Evolutionary conservation across 441 rosid species (phyloP).

Genomic region (Geranium incanum): DNA sequence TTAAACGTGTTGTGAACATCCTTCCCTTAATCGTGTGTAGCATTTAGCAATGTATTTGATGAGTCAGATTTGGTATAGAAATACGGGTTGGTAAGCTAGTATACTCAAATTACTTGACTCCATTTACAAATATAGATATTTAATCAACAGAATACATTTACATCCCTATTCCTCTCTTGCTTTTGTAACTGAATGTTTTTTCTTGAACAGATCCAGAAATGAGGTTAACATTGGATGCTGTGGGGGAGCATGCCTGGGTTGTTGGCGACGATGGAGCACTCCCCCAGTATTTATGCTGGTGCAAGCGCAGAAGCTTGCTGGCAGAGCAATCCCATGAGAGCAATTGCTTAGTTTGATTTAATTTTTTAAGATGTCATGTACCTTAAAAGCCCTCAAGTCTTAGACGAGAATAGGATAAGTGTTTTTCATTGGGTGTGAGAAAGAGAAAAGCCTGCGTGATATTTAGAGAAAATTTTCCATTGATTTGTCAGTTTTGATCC

Average conservation of each 20-base stretch:
- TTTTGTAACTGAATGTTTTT: slow-evolving; percentile 9
- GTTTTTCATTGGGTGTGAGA: no score
- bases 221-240: slow-evolving; percentile 62
- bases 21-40: background rate
- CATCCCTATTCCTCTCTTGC: no score
- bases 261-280: slow-evolving; percentile 56
- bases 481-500: no score
- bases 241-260: slow-evolving; percentile 70
- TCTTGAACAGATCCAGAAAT: slow-evolving; percentile 51
- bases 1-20: background rate
- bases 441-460: no score
- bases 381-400: no score
- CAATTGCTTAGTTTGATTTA: background rate
- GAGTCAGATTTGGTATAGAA: no score
- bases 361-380: no score
- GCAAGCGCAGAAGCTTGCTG: slow-evolving; percentile 49
- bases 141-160: no score
- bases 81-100: no score
- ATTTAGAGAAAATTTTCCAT: no score
- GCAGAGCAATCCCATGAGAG: slow-evolving; percentile 28
- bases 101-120: background rate
- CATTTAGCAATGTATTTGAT: no score
- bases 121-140: background rate
- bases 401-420: no score
- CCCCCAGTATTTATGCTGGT: slow-evolving; percentile 65